A percentile compares a stretch with the other conserved stretches of the same genome.
phyloP scores from a whole-genome alignment of 2,329 filamentous ascomycete genomes.

The Tolypocladium cylindrosporum region DNA sequence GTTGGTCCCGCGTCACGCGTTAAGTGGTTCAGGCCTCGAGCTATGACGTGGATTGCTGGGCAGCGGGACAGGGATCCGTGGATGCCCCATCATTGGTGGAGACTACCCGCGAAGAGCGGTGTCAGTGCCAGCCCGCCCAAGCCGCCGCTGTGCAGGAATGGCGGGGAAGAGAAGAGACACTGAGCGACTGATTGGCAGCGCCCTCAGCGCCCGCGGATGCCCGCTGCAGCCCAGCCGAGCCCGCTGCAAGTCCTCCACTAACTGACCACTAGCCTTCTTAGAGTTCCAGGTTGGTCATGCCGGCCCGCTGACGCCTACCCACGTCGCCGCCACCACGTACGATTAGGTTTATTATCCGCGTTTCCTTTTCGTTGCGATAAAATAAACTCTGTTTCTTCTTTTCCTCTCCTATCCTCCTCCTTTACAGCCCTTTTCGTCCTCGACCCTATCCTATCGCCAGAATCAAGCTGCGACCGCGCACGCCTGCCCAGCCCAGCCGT shows the following conservation, averaged over 20 bases:
- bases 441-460: neutral
- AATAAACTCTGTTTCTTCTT: neutral
- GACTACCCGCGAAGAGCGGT: neutral
- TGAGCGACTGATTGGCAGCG: neutral
- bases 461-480: neutral
- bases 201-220: neutral
- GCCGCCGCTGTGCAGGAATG: neutral
- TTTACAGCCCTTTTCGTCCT: neutral
- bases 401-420: neutral
- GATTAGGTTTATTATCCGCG: neutral
- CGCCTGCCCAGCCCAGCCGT: neutral
- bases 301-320: neutral
- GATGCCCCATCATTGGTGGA: neutral
- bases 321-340: neutral
- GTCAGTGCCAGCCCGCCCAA: neutral
- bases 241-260: no score
- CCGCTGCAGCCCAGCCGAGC: no score
- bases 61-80: neutral
- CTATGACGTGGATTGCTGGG: neutral
- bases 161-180: neutral
- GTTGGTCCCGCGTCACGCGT: slow-evolving; percentile 2
- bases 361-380: neutral
- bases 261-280: neutral
- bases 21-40: slow-evolving; percentile 3
- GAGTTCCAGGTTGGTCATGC: neutral